Evolutionary conservation across 768 basidiomycete genomes (phyloP).

Genomic region (Trametes villosa): DNA sequence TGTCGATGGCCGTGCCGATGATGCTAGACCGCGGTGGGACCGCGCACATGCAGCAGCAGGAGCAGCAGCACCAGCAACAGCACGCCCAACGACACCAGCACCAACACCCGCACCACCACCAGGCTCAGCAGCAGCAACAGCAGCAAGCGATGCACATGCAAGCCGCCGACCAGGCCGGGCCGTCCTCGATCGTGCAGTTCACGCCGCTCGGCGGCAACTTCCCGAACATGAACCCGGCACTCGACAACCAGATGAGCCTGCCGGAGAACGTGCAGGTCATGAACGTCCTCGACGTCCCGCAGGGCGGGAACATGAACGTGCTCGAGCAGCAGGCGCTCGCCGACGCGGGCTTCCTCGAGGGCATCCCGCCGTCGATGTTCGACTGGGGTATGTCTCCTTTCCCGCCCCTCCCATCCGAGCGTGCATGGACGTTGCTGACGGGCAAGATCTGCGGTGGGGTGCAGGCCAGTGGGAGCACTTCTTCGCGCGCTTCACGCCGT

Average conservation of each 20-base stretch:
- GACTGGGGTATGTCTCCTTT: constrained; percentile 68
- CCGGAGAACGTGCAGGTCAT: constrained; percentile 72
- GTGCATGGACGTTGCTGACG: background rate
- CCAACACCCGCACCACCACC: constrained; percentile 7
- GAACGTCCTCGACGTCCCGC: constrained; percentile 71
- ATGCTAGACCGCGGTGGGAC: constrained; percentile 1
- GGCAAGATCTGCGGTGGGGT: background rate
- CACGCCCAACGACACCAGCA: background rate
- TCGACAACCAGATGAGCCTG: constrained; percentile 53
- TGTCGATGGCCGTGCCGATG: constrained; percentile 16
- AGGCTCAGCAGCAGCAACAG: constrained; percentile 10
- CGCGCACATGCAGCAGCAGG: background rate
- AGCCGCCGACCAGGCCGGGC: constrained; percentile 6
- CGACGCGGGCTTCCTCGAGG: constrained; percentile 73
- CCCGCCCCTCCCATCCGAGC: background rate
- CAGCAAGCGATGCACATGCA: constrained; percentile 13
- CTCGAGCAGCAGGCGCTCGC: constrained; percentile 69
- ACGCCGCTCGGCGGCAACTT: constrained; percentile 48
- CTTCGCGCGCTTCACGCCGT: constrained; percentile 60
- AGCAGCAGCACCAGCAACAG: constrained; percentile 3
- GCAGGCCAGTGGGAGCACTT: constrained; percentile 84
- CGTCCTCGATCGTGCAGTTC: constrained; percentile 55
- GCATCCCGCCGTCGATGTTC: constrained; percentile 84
- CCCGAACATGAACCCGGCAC: constrained; percentile 75
- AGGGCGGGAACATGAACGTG: constrained; percentile 47